phyloP scores from a whole-genome alignment of 208 protist species.

The Crithidia bombi region DNA sequence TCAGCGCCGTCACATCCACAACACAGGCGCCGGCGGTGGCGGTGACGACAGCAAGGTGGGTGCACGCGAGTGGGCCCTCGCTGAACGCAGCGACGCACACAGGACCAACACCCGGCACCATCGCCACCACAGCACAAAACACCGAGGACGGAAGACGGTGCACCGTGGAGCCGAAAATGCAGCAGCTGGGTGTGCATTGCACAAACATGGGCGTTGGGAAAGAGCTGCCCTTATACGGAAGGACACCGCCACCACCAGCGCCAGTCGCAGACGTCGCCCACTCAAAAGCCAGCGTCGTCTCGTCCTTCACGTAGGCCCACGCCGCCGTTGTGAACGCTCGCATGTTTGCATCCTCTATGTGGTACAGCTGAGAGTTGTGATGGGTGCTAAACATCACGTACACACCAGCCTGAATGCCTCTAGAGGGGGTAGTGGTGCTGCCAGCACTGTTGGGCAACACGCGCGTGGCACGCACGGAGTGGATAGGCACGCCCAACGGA shows the following conservation, averaged over 20 bases:
- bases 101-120: constrained; percentile 27
- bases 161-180: constrained; percentile 5
- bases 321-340: constrained; percentile 5
- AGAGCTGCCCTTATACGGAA: not conserved
- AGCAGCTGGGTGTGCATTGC: constrained; percentile 35
- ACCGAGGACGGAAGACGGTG: constrained; percentile 14
- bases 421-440: too few relatives aligned
- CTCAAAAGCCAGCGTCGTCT: constrained; percentile 30
- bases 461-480: not conserved
- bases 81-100: constrained; percentile 25
- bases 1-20: not conserved
- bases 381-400: constrained; percentile 33
- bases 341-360: constrained; percentile 12
- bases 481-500: constrained; percentile 10
- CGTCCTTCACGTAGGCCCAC: constrained; percentile 25
- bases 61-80: constrained; percentile 5
- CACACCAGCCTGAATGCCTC: constrained; percentile 16
- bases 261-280: not conserved
- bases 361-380: constrained; percentile 27
- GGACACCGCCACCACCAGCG: not conserved
- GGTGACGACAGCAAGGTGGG: constrained; percentile 2
- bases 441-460: not conserved
- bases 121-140: constrained; percentile 28
- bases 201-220: constrained; percentile 2
- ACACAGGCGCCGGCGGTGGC: not conserved